phyloP scores from a whole-genome alignment of 805 yeast genomes.

The Hanseniaspora mollemarum region DNA sequence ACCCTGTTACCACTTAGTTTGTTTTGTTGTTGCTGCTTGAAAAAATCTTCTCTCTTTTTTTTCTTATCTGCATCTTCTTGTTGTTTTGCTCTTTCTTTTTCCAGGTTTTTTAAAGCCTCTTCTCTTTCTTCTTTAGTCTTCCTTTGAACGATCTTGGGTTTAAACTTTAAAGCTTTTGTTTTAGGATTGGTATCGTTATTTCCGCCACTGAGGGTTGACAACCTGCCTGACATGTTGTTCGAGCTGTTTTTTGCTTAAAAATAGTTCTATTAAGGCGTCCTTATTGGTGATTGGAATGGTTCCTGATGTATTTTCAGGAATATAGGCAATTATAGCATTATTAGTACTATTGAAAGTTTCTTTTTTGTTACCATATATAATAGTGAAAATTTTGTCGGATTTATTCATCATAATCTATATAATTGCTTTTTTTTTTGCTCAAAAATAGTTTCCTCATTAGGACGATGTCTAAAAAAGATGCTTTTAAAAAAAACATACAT shows the following conservation, averaged over 20 bases:
- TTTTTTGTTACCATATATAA: not conserved
- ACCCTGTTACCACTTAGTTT: slow-evolving; percentile 22
- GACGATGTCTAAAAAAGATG: not conserved
- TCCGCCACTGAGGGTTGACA: slow-evolving; percentile 24
- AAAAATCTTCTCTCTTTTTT: slow-evolving; percentile 20
- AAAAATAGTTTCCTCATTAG: not conserved
- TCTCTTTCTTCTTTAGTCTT: slow-evolving; percentile 76
- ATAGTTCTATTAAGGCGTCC: no score
- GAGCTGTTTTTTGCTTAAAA: no score
- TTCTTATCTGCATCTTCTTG: slow-evolving; percentile 20
- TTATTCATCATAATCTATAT: not conserved
- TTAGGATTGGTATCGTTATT: slow-evolving; percentile 1
- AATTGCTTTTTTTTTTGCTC: not conserved
- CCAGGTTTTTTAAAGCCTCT: slow-evolving; percentile 32
- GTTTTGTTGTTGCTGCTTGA: slow-evolving; percentile 19
- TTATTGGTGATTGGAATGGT: no score
- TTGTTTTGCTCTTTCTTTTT: slow-evolving; percentile 44
- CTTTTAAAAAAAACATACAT: not conserved
- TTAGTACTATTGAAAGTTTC: not conserved
- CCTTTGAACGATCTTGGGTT: slow-evolving; percentile 79
- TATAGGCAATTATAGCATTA: no score
- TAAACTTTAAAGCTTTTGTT: slow-evolving; percentile 53
- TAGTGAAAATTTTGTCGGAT: not conserved
- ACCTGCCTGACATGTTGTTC: slow-evolving; percentile 25
- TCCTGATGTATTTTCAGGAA: not conserved